A percentile compares a stretch with the other conserved stretches of the same genome.
These are phyloP conservation scores for Leccinum olivaceopallidum DNA, from an alignment of 768 basidiomycete species.

Conservation along the genomic window DNA sequence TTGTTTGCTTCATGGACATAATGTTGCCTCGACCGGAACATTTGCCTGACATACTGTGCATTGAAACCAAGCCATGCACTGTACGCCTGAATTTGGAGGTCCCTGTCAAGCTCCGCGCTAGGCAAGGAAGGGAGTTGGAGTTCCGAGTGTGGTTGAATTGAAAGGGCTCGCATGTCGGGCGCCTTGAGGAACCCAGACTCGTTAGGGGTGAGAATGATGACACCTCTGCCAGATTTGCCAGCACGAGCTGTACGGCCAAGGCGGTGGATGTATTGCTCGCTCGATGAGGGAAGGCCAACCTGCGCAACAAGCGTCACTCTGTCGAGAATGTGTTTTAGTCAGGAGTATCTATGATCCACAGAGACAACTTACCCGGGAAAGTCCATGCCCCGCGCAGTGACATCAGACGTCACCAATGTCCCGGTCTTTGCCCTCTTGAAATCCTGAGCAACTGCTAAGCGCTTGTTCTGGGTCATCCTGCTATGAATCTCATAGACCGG, in stretches of 20 bases:
- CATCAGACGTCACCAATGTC: slow-evolving; percentile 54
- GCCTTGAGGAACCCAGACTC: slow-evolving; percentile 50
- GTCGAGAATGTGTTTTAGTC: slow-evolving; percentile 9
- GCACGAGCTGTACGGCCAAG: slow-evolving; percentile 80
- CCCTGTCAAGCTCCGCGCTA: slow-evolving; percentile 30
- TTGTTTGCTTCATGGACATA: slow-evolving; percentile 43
- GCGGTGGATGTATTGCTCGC: slow-evolving; percentile 79
- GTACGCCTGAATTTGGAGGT: slow-evolving; percentile 52
- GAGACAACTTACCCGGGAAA: slow-evolving; percentile 49
- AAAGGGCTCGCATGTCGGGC: slow-evolving; percentile 41
- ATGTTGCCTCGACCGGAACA: slow-evolving; percentile 40
- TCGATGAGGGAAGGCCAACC: slow-evolving; percentile 63
- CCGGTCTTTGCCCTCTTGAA: slow-evolving; percentile 48
- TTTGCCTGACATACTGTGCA: slow-evolving; percentile 37
- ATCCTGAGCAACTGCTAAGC: slow-evolving; percentile 48
- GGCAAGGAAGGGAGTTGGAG: slow-evolving; percentile 30
- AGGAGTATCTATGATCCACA: neutral
- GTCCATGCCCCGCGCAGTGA: slow-evolving; percentile 67
- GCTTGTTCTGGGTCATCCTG: slow-evolving; percentile 48
- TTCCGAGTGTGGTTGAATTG: slow-evolving; percentile 36
- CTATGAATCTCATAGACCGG: slow-evolving; percentile 58
- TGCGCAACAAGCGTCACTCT: slow-evolving; percentile 63
- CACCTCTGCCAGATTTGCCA: slow-evolving; percentile 59
- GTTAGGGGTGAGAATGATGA: slow-evolving; percentile 52
- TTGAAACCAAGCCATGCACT: slow-evolving; percentile 61